Conservation (phyloP, 1,139 yeast genomes). For the Pneumocystis wakefieldiae region DNA sequence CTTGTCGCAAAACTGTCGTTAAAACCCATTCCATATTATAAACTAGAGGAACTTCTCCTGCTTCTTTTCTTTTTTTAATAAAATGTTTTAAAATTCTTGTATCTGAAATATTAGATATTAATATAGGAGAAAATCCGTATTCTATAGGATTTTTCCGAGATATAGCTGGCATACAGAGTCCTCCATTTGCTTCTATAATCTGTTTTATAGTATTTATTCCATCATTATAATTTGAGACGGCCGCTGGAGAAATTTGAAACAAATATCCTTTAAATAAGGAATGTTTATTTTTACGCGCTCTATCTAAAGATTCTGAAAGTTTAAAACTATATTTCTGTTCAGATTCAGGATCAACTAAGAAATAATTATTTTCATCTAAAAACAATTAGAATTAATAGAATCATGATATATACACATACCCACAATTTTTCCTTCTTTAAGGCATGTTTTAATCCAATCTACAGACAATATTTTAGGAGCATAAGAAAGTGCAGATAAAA, state of each 20-base stretch:
- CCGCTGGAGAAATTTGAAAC: constrained; percentile 31
- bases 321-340: constrained; percentile 15
- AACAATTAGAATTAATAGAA: constrained; percentile 15
- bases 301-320: constrained; percentile 23
- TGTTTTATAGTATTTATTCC: constrained; percentile 42
- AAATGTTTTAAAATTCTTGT: constrained; percentile 4
- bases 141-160: constrained; percentile 18
- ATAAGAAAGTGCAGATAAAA: constrained; percentile 36
- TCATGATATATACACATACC: constrained; percentile 1
- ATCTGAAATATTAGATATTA: constrained; percentile 12
- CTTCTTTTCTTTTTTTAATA: constrained; percentile 6
- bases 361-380: constrained; percentile 19
- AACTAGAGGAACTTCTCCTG: constrained; percentile 2
- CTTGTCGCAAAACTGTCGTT: constrained; percentile 14
- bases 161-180: constrained; percentile 22
- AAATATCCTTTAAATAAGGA: constrained; percentile 29
- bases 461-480: constrained; percentile 28
- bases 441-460: constrained; percentile 21
- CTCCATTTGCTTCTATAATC: constrained; percentile 56
- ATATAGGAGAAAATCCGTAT: constrained; percentile 7
- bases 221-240: constrained; percentile 53
- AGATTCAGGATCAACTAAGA: constrained; percentile 15
- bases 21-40: constrained; percentile 17
- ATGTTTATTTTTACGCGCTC: constrained; percentile 22
- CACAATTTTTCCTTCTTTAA: constrained; percentile 11